Conservation (phyloP, 768 basidiomycete genomes). For the Hygrophoropsis aurantiaca region DNA sequence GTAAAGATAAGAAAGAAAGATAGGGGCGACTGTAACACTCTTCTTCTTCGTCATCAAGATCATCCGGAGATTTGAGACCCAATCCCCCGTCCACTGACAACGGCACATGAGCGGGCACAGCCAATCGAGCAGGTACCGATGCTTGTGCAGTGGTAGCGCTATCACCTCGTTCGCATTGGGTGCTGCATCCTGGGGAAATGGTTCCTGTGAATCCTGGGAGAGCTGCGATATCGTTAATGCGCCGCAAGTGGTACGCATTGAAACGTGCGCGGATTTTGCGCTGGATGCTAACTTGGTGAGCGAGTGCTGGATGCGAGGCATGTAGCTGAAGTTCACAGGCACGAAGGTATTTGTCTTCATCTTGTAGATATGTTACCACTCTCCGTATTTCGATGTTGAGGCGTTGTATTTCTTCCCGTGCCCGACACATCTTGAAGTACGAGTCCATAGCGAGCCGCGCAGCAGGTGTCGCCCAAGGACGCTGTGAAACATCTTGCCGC, state of each 20-base stretch:
- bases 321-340: background rate
- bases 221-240: constrained; percentile 4
- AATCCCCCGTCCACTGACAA: accelerated
- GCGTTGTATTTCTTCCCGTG: constrained; percentile 17
- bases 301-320: constrained; percentile 3
- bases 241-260: constrained; percentile 5
- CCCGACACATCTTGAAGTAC: constrained; percentile 17
- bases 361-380: constrained; percentile 8
- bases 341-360: constrained; percentile 7
- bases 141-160: background rate
- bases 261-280: constrained; percentile 5
- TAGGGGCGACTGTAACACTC: too few relatives aligned
- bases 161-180: background rate
- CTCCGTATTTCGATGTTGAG: constrained; percentile 15
- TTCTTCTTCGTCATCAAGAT: background rate
- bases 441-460: constrained; percentile 13
- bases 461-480: constrained; percentile 15
- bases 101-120: too few relatives aligned
- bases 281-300: constrained; percentile 3
- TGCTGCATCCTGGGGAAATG: background rate
- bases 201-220: constrained; percentile 9
- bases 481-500: constrained; percentile 9
- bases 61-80: background rate
- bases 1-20: too few relatives aligned
- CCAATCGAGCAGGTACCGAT: background rate